These are phyloP conservation scores for Yamadazyma dushanensis DNA, from an alignment of 1,139 yeast species.

Conservation along the genomic window DNA sequence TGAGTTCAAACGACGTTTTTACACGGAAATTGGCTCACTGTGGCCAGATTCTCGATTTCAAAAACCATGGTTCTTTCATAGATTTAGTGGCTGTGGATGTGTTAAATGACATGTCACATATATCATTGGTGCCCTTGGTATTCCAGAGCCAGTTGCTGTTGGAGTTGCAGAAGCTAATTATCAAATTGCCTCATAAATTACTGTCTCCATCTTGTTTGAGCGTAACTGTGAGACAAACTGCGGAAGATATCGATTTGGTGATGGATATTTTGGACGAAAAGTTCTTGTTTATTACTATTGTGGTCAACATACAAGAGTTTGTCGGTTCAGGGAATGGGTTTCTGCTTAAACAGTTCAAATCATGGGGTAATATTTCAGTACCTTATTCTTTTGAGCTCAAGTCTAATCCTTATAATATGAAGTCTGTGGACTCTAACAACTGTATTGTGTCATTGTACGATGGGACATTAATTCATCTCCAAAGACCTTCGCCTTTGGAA, in stretches of 20 bases:
- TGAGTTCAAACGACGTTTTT: slow-evolving; percentile 25
- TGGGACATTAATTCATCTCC: slow-evolving; percentile 65
- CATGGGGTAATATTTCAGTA: slow-evolving; percentile 65
- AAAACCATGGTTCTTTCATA: slow-evolving; percentile 18
- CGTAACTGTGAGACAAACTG: slow-evolving; percentile 16
- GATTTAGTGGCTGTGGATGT: slow-evolving; percentile 29
- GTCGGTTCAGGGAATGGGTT: slow-evolving; percentile 22
- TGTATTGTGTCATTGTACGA: slow-evolving; percentile 63
- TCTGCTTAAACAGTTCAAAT: slow-evolving; percentile 28
- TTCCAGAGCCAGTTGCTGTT: slow-evolving; percentile 25
- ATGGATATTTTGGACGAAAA: slow-evolving; percentile 30
- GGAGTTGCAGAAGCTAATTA: slow-evolving; percentile 26
- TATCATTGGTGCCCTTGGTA: slow-evolving; percentile 33
- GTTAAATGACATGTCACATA: slow-evolving; percentile 29
- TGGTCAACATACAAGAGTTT: slow-evolving; percentile 32
- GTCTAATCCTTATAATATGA: slow-evolving; percentile 53
- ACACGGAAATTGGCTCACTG: slow-evolving; percentile 19
- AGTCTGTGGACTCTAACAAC: slow-evolving; percentile 42
- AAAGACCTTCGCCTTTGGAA: slow-evolving; percentile 32
- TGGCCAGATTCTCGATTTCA: slow-evolving; percentile 28
- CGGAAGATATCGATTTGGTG: slow-evolving; percentile 18
- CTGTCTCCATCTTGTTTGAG: slow-evolving; percentile 25
- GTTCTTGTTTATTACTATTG: slow-evolving; percentile 34
- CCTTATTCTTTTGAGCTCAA: slow-evolving; percentile 78
- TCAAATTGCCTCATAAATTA: slow-evolving; percentile 37